Evolutionary conservation across 495 filamentous ascomycete species (phyloP).

Genomic region (Rhizodiscina lignyota): DNA sequence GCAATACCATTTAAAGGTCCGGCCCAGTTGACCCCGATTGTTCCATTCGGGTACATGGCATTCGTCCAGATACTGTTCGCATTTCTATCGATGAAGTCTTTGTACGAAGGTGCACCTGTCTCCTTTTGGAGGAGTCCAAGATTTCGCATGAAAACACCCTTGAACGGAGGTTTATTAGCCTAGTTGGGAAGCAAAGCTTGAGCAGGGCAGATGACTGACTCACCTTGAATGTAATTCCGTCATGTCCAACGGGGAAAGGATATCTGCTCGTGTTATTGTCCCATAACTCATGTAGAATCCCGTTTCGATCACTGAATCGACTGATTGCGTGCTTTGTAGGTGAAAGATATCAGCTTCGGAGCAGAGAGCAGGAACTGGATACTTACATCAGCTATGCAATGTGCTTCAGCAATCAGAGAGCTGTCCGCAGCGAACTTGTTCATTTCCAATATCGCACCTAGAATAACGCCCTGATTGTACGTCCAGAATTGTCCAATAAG

Average conservation of each 20-base stretch:
- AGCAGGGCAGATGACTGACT: no score
- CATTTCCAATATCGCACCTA: constrained; percentile 58
- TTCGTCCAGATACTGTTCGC: constrained; percentile 53
- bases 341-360: no score
- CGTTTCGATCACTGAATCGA: constrained; percentile 34
- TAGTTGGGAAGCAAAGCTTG: no score
- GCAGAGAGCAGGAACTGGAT: no score
- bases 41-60: constrained; percentile 34
- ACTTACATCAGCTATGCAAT: constrained; percentile 43
- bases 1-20: constrained; percentile 38
- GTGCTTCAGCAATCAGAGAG: constrained; percentile 38
- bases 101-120: constrained; percentile 33
- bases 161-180: constrained; percentile 55
- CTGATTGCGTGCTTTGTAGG: no score
- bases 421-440: constrained; percentile 28
- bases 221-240: no score
- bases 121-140: constrained; percentile 39
- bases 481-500: constrained; percentile 47
- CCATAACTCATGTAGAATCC: constrained; percentile 47
- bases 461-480: constrained; percentile 69
- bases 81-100: constrained; percentile 38
- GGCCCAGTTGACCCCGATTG: constrained; percentile 18
- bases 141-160: constrained; percentile 63
- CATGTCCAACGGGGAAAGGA: no score
- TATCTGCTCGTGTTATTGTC: constrained; percentile 50